Evolutionary conservation across 345 rosid genomes (phyloP).

Genomic region (Orychophragmus violaceus): DNA sequence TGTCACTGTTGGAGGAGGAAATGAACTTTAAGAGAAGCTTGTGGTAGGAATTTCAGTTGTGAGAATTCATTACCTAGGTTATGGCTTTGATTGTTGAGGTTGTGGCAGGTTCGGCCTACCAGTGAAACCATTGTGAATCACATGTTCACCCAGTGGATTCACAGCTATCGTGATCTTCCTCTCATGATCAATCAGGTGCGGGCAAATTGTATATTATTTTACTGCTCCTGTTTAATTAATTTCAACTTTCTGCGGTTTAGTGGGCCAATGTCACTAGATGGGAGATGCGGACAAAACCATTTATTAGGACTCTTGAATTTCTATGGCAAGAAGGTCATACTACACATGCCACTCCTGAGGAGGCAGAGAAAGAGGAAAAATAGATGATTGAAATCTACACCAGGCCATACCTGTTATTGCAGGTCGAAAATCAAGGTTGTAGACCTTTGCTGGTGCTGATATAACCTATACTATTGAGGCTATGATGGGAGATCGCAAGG

Average conservation of each 20-base stretch:
- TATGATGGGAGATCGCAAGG: constrained; percentile 98
- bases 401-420: constrained; percentile 85
- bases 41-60: constrained; percentile 50
- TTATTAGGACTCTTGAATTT: constrained; percentile 93
- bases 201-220: not conserved
- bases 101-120: constrained; percentile 96
- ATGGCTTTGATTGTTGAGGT: constrained; percentile 83
- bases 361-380: constrained; percentile 86
- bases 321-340: constrained; percentile 99
- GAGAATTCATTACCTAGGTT: constrained; percentile 42
- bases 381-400: constrained; percentile 89
- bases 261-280: constrained; percentile 98
- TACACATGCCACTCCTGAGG: constrained; percentile 80
- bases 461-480: constrained; percentile 93
- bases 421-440: constrained; percentile 81
- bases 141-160: constrained; percentile 97
- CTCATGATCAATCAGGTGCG: constrained; percentile 87
- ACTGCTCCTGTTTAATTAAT: not conserved
- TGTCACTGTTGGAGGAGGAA: constrained; percentile 87
- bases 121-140: constrained; percentile 96
- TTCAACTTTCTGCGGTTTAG: constrained; percentile 27
- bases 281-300: constrained; percentile 95
- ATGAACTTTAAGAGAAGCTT: constrained; percentile 95
- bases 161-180: constrained; percentile 92
- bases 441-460: constrained; percentile 91